Base-by-base conservation (phyloP, 331 rosid species). In the Telfairia occidentalis region DNA sequence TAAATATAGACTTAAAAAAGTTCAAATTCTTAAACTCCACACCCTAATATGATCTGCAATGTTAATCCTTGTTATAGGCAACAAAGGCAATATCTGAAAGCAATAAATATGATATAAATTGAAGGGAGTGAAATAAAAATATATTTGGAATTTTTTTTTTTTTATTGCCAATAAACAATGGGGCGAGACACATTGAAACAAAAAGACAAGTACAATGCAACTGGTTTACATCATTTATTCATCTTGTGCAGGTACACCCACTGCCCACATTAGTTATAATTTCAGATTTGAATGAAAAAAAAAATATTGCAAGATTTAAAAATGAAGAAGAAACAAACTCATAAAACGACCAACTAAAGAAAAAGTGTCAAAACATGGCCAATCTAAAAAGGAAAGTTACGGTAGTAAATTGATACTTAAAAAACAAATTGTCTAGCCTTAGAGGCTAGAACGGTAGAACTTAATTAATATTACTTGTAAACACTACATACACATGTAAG, bases 1-100 rank as follows among this genome's bases (percentile, higher is more conserved):
- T 57, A 85, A 76, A 63, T 34, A 78, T 19, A 67, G 54, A 80
- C 18, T 49, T 64, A 35, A 21, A 55, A 55, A 59, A 45, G 71
- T 59, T 69, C 45, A 71, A 65, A 10, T 46, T 78, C 37, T 40
- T 54, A 9, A 37, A 34, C 46, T 70, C 28, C 28, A 52, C 46
- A 77, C 16, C 38, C 65, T 58, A 13, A 5, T 43, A 64, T 19
- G 38, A 49, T 60, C 38, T 60, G 40, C 30, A 77, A 37, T 35
- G 19, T 66, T 40, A 40, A 40, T 42, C 34, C 52, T 10, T 65
- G 48, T 38, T 7, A 32, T 65, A 38, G 34, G n/a, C n/a, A 35
- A 65, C 32, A 4, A 38, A 65, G 19, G 73, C 26, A n/a, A 18
- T 11, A 19, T 11, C 28, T 32, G 11, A 32, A 63, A 5, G 40